A percentile compares a stretch with the other conserved stretches of the same genome.
Evolutionary conservation across 108 stramenopile genomes (phyloP).

Genomic region (Aureococcus anophagefferens): DNA sequence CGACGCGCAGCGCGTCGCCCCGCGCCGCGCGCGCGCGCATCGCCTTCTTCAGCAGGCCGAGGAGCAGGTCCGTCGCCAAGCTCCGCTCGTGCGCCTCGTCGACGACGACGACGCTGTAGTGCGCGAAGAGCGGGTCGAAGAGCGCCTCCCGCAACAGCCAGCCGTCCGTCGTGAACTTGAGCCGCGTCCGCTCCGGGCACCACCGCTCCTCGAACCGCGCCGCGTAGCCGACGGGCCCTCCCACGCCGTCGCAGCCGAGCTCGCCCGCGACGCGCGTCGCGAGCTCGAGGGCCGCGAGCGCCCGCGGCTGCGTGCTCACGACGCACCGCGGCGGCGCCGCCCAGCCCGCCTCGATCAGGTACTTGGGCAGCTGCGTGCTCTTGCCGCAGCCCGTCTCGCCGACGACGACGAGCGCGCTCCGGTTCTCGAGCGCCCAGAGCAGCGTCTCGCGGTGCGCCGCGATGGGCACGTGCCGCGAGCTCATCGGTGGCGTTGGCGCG

Average conservation of each 20-base stretch:
- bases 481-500: no score
- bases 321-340: conserved; percentile 47
- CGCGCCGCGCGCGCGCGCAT: conserved; percentile 44
- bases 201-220: conserved; percentile 59
- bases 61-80: conserved; percentile 72
- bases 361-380: conserved; percentile 86
- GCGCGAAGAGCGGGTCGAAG: conserved; percentile 73
- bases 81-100: conserved; percentile 94
- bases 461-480: no score
- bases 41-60: conserved; percentile 70
- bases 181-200: conserved; percentile 42
- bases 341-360: conserved; percentile 75
- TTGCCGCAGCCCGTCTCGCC: conserved; percentile 94
- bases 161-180: conserved; percentile 79
- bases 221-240: conserved; percentile 56
- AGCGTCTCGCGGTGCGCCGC: conserved; percentile 63
- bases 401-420: conserved; percentile 71
- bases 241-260: conserved; percentile 35
- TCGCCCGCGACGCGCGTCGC: conserved; percentile 69
- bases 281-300: conserved; percentile 75
- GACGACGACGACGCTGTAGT: conserved; percentile 82
- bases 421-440: conserved; percentile 58
- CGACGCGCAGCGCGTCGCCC: conserved; percentile 54
- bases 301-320: conserved; percentile 77
- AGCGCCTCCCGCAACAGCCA: conserved; percentile 75